phyloP scores from a whole-genome alignment of 75 land plant genomes.

The Sequoiadendron giganteum region DNA sequence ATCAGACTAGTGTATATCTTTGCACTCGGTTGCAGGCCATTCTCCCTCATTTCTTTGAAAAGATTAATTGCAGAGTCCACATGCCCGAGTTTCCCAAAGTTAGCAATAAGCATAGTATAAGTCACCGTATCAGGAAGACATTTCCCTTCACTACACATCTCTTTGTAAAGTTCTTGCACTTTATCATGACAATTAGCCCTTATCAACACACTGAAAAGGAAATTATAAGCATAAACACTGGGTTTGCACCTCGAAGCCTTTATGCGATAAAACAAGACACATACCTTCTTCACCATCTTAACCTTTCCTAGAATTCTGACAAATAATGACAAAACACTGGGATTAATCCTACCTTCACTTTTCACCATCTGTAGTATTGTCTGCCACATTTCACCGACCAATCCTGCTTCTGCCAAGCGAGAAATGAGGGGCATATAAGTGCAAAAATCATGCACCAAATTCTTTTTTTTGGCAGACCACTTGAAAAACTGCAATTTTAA shows the following conservation, averaged over 20 bases:
- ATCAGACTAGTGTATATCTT: slow-evolving; percentile 78
- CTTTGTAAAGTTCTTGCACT: slow-evolving; percentile 65
- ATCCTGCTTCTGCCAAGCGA: slow-evolving; percentile 45
- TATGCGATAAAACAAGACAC: slow-evolving; percentile 58
- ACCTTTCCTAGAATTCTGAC: slow-evolving; percentile 58
- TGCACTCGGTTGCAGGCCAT: slow-evolving; percentile 50
- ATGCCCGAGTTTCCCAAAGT: slow-evolving; percentile 57
- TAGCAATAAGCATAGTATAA: slow-evolving; percentile 53
- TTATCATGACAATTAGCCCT: slow-evolving; percentile 60
- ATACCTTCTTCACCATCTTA: slow-evolving; percentile 76
- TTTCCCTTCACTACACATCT: slow-evolving; percentile 70
- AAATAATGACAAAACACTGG: slow-evolving; percentile 45
- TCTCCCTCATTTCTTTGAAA: slow-evolving; percentile 68
- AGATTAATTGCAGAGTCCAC: slow-evolving; percentile 51
- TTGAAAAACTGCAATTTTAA: slow-evolving; percentile 60
- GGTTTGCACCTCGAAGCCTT: slow-evolving; percentile 54
- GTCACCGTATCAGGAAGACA: slow-evolving; percentile 71
- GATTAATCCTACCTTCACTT: slow-evolving; percentile 34
- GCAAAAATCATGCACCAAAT: slow-evolving; percentile 55
- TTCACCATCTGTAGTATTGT: slow-evolving; percentile 58
- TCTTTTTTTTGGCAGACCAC: slow-evolving; percentile 61
- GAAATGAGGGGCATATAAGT: slow-evolving; percentile 60
- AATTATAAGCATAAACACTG: slow-evolving; percentile 53
- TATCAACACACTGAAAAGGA: slow-evolving; percentile 61
- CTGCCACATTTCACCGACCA: slow-evolving; percentile 70